Base-by-base conservation (phyloP, 148 eudicot species). In the Rhododendron ferrugineum region DNA sequence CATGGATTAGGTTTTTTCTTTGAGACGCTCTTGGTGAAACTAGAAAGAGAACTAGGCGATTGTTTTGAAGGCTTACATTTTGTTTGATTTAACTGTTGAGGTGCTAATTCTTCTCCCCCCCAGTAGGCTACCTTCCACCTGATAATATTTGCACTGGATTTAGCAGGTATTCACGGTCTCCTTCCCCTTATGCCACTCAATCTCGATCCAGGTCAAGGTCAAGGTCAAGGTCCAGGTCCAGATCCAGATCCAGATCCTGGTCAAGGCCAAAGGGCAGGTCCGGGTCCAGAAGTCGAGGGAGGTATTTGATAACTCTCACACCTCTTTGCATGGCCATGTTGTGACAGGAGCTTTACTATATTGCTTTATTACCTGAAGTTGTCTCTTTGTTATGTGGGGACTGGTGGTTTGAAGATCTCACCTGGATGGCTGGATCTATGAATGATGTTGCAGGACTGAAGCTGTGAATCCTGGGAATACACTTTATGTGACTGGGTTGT, bases 401-500 rank as follows among this genome's bases (percentile, higher is more conserved):
- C 6, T 72, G 50, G 64, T 18, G 47, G 83, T 81, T 49, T 74
- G 52, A 10, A 36, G 84, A 76, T 40, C 68, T 46, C 15, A 30
- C 5, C 37, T 30, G 37, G 37, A 70, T 13, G 2, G 16, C 7
- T 68, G 40, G 37, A 70, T 58, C 58, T 78, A 78, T 66, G 34
- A 72, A 68, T 73, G 36, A 14, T 83, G 78, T 85, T 75, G 75
- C 92, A 97, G 99, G 92, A 60, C 87, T 83, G 98, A 91, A 8
- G 89, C 76, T 83, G 76, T 56, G 82, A 96, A 97, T 90, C 94
- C 92, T 77, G 99, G 99, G 60, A 94, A 89, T 88, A 90, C 98
- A 37, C 96, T 97, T 5, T 97, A 95, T 85, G 99, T 97, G 47
- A 97, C 99, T 54, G 99, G 99, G 30, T 92, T 97, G 83, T 95